Base-by-base conservation (phyloP, 176 grass and related monocot genomes). In the Aegilops sharonensis region DNA sequence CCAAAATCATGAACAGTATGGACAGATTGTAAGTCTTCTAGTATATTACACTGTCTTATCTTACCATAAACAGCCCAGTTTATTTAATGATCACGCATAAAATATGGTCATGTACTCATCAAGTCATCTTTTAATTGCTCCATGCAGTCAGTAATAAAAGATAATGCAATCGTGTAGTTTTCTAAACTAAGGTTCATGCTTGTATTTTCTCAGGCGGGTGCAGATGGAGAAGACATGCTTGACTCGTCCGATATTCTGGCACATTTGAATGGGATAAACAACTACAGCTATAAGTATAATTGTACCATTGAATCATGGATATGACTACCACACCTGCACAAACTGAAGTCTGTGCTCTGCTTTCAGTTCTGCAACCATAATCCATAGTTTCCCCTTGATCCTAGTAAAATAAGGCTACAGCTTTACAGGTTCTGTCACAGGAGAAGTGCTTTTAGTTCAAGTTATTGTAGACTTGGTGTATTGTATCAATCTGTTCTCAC, bases 221-320 rank as follows among this genome's bases (percentile, higher is more conserved):
- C 87, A 73, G 92, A 99, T 78, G 96, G 85, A 89, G 94, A 93
- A 89, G 92, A 94, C 64, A 81, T 90, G 64, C 79, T 95, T 35
- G 91, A 89, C 52, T 89, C 86, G 1, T 89, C 87, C 8, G 81
- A 94, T 75, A 90, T 94, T 52, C 62, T 94, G 54, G 88, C 81
- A 69, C 90, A 92, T 64, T 87, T 98, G 35, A 95, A 80, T 78
- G 88, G 75, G 5, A 77, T 94, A 45, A 92, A 94, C 80, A 80
- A 87, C 21, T 91, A 91, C 66, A 67, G 9, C 47, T 92, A 92
- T 31, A 84, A 80, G 78, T 88, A 87, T 83, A 95, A 92, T 79
- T 91, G 70, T 85, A 52, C 61, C 13, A 80, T 95, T 12, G 94
- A 95, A 71, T 91, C 94, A 43, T 95, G 94, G 94, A 95, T 93